Base-by-base conservation (phyloP, 495 filamentous ascomycete genomes). In the Parachaetomium inaequale region DNA sequence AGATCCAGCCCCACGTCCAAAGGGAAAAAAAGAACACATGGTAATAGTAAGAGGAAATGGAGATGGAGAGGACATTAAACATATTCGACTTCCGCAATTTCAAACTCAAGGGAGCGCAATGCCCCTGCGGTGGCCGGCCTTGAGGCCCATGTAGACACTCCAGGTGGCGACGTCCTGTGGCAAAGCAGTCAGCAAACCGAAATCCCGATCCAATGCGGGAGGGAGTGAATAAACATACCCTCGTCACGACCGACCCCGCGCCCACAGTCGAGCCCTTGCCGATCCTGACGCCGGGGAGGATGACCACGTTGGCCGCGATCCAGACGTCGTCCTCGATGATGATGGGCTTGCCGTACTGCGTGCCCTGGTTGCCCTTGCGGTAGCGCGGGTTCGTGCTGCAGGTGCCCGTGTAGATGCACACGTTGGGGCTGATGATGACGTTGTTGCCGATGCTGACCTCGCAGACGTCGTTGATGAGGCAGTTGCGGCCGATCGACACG, bases 281-380 rank as follows among this genome's bases (percentile, higher is more conserved):
- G 64, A 96, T 88, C 46, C 77, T 89, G 38, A 94, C 84, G 2
- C 92, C 93, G 2, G 89, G 88, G 63, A 93, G 81, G 65, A 98
- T 93, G 17, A 87, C 92, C 29, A 87, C 90, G 56, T 75, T 75
- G 42, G 74, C 75, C 5, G 66, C 74, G 66, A 96, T 87, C 83
- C 89, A 93, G 65, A 90, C 92, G 66, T 97, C 91, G 55, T 93
- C 90, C 65, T 90, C 91, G 63, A 98, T 93, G 17, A 81, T 81
- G 55, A 98, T 87, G 7, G 83, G 80, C 36, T 85, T 84, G 3
- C 89, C 93, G 52, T 87, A 73, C 62, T 88, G 87, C 7, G 84
- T 84, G 42, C 91, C 91, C 64, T 84, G 82, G 55, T 87, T 87
- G 4, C 92, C 93, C 59, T 86, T 84, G 28, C 92, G 80, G 66